Conservation (phyloP, 2,329 filamentous ascomycete genomes). For the Dryadomyces quercivorus region DNA sequence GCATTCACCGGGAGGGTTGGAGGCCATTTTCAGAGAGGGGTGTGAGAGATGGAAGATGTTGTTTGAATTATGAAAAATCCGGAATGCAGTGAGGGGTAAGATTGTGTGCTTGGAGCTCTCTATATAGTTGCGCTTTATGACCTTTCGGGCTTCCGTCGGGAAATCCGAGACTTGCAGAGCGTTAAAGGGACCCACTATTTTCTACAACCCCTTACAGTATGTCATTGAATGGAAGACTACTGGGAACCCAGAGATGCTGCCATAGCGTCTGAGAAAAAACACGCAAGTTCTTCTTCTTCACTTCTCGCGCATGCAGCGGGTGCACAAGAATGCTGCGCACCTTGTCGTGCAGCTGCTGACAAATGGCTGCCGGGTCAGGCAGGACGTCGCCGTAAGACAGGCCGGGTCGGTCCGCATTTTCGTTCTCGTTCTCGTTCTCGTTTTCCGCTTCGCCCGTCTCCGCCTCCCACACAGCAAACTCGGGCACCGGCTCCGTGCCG, state of each 20-base stretch:
- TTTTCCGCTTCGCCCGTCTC: no score
- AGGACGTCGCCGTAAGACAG: not conserved
- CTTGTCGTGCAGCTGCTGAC: constrained; percentile 6
- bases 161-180: not conserved
- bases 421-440: not conserved
- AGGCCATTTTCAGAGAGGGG: constrained; percentile 30
- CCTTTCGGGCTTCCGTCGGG: not conserved
- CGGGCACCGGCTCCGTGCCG: not conserved
- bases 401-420: not conserved
- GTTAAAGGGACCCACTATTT: not conserved
- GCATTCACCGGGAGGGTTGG: constrained; percentile 38
- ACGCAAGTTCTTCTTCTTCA: constrained; percentile 3
- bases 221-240: not conserved
- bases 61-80: no score
- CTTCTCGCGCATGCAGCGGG: constrained; percentile 3
- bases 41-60: not conserved
- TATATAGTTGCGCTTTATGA: no score
- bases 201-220: not conserved
- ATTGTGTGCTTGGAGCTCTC: no score
- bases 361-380: not conserved
- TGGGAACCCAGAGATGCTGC: not conserved
- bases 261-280: not conserved
- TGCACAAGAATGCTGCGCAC: constrained; percentile 5
- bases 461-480: not conserved
- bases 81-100: no score